Evolutionary conservation across 2,329 filamentous ascomycete species (phyloP).

Genomic region (Neopestalotiopsis sp.): DNA sequence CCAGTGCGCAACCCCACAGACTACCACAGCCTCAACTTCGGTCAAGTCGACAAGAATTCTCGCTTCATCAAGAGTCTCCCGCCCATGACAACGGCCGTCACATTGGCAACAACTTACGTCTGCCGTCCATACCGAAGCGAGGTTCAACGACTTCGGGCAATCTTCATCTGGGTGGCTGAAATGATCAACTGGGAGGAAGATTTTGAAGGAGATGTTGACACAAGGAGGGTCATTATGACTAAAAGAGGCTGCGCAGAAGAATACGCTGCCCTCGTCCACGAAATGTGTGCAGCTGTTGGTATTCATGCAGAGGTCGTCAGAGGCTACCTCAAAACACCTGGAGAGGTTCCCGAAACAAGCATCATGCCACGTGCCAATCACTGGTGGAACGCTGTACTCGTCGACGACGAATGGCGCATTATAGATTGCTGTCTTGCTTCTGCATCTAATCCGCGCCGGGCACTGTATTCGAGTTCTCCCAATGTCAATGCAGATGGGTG

Average conservation of each 20-base stretch:
- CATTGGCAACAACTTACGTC: conserved; percentile 87
- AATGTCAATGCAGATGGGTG: conserved; percentile 78
- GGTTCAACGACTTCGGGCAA: conserved; percentile 88
- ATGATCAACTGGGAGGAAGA: conserved; percentile 96
- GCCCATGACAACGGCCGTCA: conserved; percentile 79
- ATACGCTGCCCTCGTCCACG: conserved; percentile 83
- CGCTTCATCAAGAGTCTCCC: conserved; percentile 87
- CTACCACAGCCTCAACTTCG: conserved; percentile 79
- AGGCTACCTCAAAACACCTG: conserved; percentile 89
- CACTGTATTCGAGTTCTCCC: conserved; percentile 75
- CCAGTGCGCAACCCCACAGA: conserved; percentile 83
- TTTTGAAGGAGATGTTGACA: conserved; percentile 83
- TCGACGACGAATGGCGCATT: conserved; percentile 95
- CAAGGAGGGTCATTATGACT: conserved; percentile 80
- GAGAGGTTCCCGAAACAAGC: conserved; percentile 80
- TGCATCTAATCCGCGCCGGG: conserved; percentile 84
- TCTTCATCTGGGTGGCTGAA: conserved; percentile 98
- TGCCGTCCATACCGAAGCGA: conserved; percentile 95
- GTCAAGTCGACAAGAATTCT: conserved; percentile 92
- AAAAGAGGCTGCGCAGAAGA: conserved; percentile 88
- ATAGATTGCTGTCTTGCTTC: conserved; percentile 93
- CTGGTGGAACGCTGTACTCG: conserved; percentile 95
- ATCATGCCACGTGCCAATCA: conserved; percentile 89
- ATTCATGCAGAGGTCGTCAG: conserved; percentile 85
- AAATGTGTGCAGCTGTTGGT: conserved; percentile 93